Evolutionary conservation across 768 basidiomycete genomes (phyloP).

Genomic region (Lentinula detonsa): DNA sequence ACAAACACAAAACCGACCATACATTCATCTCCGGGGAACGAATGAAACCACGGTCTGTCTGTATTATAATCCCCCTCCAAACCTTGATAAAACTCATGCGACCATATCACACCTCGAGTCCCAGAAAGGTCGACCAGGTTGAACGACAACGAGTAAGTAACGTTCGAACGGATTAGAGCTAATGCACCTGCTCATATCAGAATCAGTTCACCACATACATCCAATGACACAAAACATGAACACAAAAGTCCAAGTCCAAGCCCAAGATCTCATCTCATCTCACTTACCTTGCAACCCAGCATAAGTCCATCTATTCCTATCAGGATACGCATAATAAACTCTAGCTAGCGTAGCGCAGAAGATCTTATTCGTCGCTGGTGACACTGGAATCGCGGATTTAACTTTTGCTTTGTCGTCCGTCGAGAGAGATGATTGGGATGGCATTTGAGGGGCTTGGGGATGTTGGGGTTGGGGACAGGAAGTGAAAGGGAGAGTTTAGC

Average conservation of each 20-base stretch:
- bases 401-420: slow-evolving; percentile 75
- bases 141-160: slow-evolving; percentile 52
- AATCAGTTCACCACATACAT: no score
- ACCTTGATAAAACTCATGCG: slow-evolving; percentile 82
- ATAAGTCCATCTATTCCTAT: slow-evolving; percentile 77
- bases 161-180: slow-evolving; percentile 59
- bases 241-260: no score
- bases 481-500: no score
- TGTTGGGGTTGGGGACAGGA: no score
- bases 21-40: slow-evolving; percentile 85
- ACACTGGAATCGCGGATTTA: slow-evolving; percentile 50
- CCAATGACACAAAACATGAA: no score
- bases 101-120: slow-evolving; percentile 87
- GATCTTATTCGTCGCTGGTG: slow-evolving; percentile 59
- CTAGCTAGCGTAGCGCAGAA: slow-evolving; percentile 75
- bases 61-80: slow-evolving; percentile 60
- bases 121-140: slow-evolving; percentile 81
- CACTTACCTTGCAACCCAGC: slow-evolving; percentile 74
- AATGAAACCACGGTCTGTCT: slow-evolving; percentile 89
- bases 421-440: slow-evolving; percentile 62
- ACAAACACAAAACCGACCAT: slow-evolving; percentile 91
- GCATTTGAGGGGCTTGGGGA: slow-evolving; percentile 39
- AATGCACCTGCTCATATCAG: slow-evolving; percentile 38
- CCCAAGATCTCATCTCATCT: background rate
- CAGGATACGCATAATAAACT: slow-evolving; percentile 85